phyloP scores from a whole-genome alignment of 345 rosid species.

The Brassica juncea region DNA sequence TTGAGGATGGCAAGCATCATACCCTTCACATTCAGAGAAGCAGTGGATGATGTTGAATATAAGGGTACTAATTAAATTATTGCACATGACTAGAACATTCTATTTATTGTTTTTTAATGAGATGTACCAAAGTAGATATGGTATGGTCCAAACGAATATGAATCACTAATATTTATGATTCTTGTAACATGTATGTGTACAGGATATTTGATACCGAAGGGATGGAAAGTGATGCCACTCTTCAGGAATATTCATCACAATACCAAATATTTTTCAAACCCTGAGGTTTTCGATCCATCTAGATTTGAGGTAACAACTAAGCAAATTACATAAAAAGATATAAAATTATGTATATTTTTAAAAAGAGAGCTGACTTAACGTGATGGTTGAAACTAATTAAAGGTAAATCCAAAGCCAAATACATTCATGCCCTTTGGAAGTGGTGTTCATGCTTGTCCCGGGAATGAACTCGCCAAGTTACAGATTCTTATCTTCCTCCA shows the following conservation, averaged over 20 bases:
- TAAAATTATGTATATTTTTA: neutral
- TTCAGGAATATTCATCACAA: slow-evolving; percentile 93
- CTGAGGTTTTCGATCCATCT: slow-evolving; percentile 77
- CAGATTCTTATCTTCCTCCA: slow-evolving; percentile 76
- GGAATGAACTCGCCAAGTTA: slow-evolving; percentile 89
- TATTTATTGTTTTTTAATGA: neutral
- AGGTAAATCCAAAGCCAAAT: slow-evolving; percentile 67
- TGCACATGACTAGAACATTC: slow-evolving; percentile 35
- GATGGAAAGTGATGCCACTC: slow-evolving; percentile 99
- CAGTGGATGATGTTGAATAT: slow-evolving; percentile 78
- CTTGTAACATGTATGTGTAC: slow-evolving; percentile 25
- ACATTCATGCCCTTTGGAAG: slow-evolving; percentile 90
- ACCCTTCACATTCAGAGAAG: slow-evolving; percentile 92
- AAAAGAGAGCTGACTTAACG: neutral
- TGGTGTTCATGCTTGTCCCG: slow-evolving; percentile 95
- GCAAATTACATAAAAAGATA: neutral
- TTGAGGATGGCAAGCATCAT: slow-evolving; percentile 89
- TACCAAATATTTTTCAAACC: slow-evolving; percentile 67
- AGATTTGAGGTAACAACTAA: slow-evolving; percentile 68
- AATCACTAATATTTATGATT: slow-evolving; percentile 16
- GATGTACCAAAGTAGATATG: neutral
- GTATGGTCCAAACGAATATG: slow-evolving; percentile 38
- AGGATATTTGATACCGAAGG: slow-evolving; percentile 91
- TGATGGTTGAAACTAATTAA: slow-evolving; percentile 2
- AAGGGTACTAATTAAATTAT: slow-evolving; percentile 51